Percentiles rank a stretch among this genome's conserved stretches.
phyloP scores from a whole-genome alignment of 371 early-diverging fungal genomes.

The Mortierella sp. region DNA sequence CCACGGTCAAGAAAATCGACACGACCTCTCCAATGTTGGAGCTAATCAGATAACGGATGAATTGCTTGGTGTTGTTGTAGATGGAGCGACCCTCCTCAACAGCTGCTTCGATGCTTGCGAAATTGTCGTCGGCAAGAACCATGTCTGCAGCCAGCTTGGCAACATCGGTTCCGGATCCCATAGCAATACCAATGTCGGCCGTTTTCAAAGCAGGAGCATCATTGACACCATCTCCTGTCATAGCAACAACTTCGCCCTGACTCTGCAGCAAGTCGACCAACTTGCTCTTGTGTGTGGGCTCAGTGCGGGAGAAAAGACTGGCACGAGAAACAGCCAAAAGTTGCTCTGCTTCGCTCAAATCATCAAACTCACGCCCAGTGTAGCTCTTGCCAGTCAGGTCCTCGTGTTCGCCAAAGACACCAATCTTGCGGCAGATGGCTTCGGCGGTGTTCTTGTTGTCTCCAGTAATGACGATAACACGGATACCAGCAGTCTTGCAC shows the following conservation, averaged over 20 bases:
- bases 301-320: constrained; percentile 96
- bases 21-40: constrained; percentile 93
- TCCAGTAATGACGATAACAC: constrained; percentile 92
- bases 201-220: constrained; percentile 91
- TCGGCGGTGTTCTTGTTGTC: constrained; percentile 91
- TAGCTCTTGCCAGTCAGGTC: constrained; percentile 84
- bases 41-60: constrained; percentile 91
- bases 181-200: constrained; percentile 80
- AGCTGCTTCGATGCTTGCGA: constrained; percentile 95
- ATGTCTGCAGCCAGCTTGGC: constrained; percentile 92
- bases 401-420: constrained; percentile 81
- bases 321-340: constrained; percentile 69
- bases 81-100: constrained; percentile 97
- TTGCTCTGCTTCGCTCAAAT: constrained; percentile 82
- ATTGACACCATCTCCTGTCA: constrained; percentile 93
- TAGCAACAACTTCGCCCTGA: constrained; percentile 81
- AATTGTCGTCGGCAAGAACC: constrained; percentile 96
- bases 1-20: constrained; percentile 90
- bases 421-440: constrained; percentile 86
- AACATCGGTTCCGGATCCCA: constrained; percentile 90
- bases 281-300: constrained; percentile 95
- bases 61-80: constrained; percentile 98
- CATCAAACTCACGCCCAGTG: constrained; percentile 94
- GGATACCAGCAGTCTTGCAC: constrained; percentile 78
- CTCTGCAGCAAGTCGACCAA: constrained; percentile 89